phyloP scores from a whole-genome alignment of 1,284 basidiomycete genomes.

The Ustilago esculenta region DNA sequence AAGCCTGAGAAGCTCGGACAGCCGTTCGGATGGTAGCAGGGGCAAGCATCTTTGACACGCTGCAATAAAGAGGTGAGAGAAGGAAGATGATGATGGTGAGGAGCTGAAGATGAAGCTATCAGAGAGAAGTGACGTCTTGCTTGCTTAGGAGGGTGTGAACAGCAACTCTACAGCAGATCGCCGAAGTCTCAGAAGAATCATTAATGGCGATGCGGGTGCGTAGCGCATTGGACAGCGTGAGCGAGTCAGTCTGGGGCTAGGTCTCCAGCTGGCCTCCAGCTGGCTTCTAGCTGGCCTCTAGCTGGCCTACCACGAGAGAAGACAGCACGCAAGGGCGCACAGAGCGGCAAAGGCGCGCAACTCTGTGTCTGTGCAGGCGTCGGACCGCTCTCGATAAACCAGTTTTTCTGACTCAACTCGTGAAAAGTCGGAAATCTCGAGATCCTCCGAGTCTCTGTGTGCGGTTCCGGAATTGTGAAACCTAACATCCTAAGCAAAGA shows the following conservation, averaged over 20 bases:
- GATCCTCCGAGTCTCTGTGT: constrained; percentile 8
- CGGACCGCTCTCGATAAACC: constrained; percentile 8
- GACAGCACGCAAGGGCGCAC: no score
- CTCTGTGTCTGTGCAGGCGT: background rate
- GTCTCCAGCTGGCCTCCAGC: no score
- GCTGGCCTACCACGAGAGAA: no score
- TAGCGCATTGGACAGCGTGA: background rate
- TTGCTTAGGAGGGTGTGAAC: background rate
- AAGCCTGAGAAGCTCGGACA: constrained; percentile 29
- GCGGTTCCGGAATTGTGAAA: no score
- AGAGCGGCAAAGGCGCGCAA: background rate
- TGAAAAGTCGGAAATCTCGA: constrained; percentile 40
- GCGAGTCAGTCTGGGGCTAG: background rate
- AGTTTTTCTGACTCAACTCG: constrained; percentile 36
- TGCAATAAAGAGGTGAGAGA: background rate
- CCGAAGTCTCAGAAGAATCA: no score
- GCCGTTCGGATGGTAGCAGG: constrained; percentile 42
- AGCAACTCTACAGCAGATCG: no score
- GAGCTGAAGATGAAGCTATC: background rate
- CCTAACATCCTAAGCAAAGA: no score
- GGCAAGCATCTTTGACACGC: constrained; percentile 34
- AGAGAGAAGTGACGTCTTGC: background rate
- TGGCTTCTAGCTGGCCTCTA: constrained; percentile 3
- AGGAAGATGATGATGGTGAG: constrained; percentile 1
- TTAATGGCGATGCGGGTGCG: constrained; percentile 3